Evolutionary conservation across 164 flowering plant species (phyloP).

Genomic region (Vitis cinerea): DNA sequence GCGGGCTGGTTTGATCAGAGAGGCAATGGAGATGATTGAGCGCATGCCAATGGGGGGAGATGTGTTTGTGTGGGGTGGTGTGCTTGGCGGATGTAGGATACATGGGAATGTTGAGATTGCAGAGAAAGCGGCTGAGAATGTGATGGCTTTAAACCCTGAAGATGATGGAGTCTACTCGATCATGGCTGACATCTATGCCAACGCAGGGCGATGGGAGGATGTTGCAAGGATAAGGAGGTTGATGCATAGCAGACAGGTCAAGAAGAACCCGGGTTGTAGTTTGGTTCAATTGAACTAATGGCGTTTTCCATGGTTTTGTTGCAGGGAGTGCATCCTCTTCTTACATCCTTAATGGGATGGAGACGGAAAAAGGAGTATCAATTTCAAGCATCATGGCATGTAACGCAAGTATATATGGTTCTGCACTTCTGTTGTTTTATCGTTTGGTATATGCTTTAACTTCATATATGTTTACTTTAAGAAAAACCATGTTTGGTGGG

Average conservation of each 20-base stretch:
- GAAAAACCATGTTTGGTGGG: no score
- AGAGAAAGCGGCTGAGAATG: constrained; percentile 56
- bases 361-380: neutral
- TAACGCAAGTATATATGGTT: no score
- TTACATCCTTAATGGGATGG: no score
- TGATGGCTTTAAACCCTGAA: constrained; percentile 59
- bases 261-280: constrained; percentile 62
- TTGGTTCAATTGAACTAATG: constrained; percentile 37
- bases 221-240: constrained; percentile 47
- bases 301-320: constrained; percentile 48
- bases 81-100: constrained; percentile 77
- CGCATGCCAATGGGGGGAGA: constrained; percentile 66
- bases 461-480: no score
- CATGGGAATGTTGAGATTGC: constrained; percentile 72
- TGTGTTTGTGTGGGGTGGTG: constrained; percentile 74
- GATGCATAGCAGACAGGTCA: constrained; percentile 37
- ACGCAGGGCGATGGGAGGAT: constrained; percentile 65
- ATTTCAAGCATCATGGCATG: no score
- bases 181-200: constrained; percentile 66
- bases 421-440: no score
- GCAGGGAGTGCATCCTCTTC: constrained; percentile 52
- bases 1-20: constrained; percentile 68
- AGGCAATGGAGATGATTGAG: constrained; percentile 60
- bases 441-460: no score
- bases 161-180: constrained; percentile 76